Evolutionary conservation across 495 filamentous ascomycete genomes (phyloP).

Genomic region (Talaromyces wortmannii): DNA sequence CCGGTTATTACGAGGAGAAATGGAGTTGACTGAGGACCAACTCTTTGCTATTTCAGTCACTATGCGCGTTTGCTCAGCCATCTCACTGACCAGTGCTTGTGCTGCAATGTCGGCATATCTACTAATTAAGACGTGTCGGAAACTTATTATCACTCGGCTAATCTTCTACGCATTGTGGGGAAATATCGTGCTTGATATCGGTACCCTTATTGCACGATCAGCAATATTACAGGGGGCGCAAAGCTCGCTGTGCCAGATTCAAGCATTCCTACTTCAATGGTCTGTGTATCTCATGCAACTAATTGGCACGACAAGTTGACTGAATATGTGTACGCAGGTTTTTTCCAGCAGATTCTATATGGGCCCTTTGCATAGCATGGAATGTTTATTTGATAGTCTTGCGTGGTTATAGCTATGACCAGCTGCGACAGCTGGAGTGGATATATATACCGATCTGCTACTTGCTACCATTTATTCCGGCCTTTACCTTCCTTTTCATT

Average conservation of each 20-base stretch:
- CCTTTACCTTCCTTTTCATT: constrained; percentile 61
- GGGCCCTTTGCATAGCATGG: constrained; percentile 78
- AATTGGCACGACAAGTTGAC: constrained; percentile 1
- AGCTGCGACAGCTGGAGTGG: constrained; percentile 62
- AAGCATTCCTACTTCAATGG: constrained; percentile 71
- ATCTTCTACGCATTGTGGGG: constrained; percentile 82
- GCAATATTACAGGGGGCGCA: constrained; percentile 34
- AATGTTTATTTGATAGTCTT: constrained; percentile 88
- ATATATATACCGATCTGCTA: constrained; percentile 69
- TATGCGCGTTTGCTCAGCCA: constrained; percentile 58
- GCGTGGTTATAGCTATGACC: constrained; percentile 57
- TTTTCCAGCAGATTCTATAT: constrained; percentile 65
- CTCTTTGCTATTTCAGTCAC: constrained; percentile 46
- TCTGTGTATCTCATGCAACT: constrained; percentile 19
- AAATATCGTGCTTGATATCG: constrained; percentile 74
- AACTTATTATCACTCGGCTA: constrained; percentile 73
- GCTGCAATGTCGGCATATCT: background rate
- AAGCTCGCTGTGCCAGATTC: constrained; percentile 62
- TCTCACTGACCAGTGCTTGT: constrained; percentile 64
- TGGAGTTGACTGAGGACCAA: constrained; percentile 15
- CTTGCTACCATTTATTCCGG: constrained; percentile 65
- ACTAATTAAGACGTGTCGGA: constrained; percentile 25
- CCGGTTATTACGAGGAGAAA: constrained; percentile 1
- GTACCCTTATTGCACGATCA: constrained; percentile 61
- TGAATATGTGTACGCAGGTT: constrained; percentile 45